Conservation (phyloP, 306 rosid species). For the Quercus bicolor region DNA sequence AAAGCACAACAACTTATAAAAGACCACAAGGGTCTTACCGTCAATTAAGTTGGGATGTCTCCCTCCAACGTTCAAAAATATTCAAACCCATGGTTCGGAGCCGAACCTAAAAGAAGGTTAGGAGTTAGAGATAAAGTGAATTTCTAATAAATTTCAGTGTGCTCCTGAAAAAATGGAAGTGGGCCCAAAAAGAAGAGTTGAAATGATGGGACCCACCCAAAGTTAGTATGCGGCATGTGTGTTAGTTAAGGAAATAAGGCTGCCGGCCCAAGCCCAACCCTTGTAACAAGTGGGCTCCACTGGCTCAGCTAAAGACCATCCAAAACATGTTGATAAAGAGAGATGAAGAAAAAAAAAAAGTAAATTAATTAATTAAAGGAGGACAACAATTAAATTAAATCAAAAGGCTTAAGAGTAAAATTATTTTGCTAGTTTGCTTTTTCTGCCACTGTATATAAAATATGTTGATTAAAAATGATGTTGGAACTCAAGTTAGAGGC, state of each 20-base stretch:
- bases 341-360: neutral
- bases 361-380: neutral
- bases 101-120: conserved; percentile 39
- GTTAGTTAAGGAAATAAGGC: conserved; percentile 6
- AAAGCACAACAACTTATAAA: neutral
- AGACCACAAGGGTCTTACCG: neutral
- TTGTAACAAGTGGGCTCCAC: conserved; percentile 25
- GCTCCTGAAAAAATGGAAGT: neutral
- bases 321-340: conserved; percentile 3
- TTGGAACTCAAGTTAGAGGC: too few relatives aligned
- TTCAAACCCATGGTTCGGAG: conserved; percentile 43
- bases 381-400: neutral
- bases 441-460: too few relatives aligned
- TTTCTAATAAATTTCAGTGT: conserved; percentile 10
- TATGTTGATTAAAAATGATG: too few relatives aligned
- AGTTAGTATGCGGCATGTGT: conserved; percentile 33
- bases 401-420: neutral
- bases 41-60: conserved; percentile 12
- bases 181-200: conserved; percentile 6
- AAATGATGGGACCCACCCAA: conserved; percentile 23
- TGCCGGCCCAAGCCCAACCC: conserved; percentile 51
- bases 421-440: too few relatives aligned
- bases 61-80: conserved; percentile 35
- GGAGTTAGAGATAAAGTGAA: neutral
- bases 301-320: conserved; percentile 6